Conservation (phyloP, 306 rosid species). For the Quercus dentata region DNA sequence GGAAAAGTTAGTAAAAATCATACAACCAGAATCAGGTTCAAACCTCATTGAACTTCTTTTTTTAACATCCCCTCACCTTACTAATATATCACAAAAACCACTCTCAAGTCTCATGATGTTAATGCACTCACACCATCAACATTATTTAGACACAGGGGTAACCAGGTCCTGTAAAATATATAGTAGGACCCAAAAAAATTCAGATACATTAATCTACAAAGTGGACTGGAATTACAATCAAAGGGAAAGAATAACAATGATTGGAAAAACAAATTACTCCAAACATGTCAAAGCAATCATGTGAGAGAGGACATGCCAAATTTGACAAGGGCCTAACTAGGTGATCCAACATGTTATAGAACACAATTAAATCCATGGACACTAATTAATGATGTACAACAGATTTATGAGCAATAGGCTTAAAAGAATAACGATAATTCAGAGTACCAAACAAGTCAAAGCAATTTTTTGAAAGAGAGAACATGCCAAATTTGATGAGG, state of each 20-base stretch:
- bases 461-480: constrained; percentile 14
- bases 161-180: neutral
- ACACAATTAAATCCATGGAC: neutral
- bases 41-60: neutral
- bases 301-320: constrained; percentile 52
- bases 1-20: neutral
- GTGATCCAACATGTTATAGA: neutral
- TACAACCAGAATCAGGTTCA: neutral
- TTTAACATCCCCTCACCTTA: neutral
- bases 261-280: neutral
- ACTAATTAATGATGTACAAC: neutral
- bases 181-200: neutral
- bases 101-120: neutral
- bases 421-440: neutral
- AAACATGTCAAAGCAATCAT: constrained; percentile 10
- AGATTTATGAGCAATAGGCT: neutral
- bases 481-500: constrained; percentile 85
- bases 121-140: neutral
- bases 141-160: neutral
- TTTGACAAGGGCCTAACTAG: constrained; percentile 49
- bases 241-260: neutral
- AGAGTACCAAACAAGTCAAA: constrained; percentile 10
- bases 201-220: too few species aligned
- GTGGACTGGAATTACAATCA: constrained; percentile 1
- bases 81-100: neutral